Percentiles rank a stretch among this genome's conserved stretches.
Conservation (phyloP, 441 rosid genomes). For the Arabidopsis hybrid region DNA sequence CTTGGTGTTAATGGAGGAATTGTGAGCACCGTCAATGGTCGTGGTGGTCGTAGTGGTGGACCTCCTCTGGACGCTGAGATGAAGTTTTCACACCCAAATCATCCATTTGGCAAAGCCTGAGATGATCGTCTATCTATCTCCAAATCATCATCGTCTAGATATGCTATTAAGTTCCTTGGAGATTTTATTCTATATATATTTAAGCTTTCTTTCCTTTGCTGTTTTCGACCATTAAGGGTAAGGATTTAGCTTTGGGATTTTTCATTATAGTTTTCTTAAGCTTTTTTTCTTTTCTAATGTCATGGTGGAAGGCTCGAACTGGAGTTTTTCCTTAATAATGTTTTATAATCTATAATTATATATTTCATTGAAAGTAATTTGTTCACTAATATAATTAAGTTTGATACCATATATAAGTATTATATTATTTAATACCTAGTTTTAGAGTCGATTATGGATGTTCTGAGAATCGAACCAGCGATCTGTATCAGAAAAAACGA, state of each 20-base stretch:
- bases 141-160: not conserved
- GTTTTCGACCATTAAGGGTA: slow-evolving; percentile 4
- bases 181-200: not conserved
- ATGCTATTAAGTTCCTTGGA: slow-evolving; percentile 7
- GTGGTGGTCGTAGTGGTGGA: slow-evolving; percentile 38
- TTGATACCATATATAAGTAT: not conserved
- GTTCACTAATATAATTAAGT: not conserved
- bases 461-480: not conserved
- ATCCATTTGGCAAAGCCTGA: slow-evolving; percentile 43
- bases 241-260: slow-evolving; percentile 12
- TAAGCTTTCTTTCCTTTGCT: slow-evolving; percentile 28
- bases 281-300: not conserved
- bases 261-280: not conserved
- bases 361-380: not conserved
- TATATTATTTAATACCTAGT: not conserved
- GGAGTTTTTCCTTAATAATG: not conserved
- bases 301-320: slow-evolving; percentile 25
- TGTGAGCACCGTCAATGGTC: slow-evolving; percentile 34
- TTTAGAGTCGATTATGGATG: not conserved
- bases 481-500: not conserved
- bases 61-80: slow-evolving; percentile 43
- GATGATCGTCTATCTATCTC: slow-evolving; percentile 1
- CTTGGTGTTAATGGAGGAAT: slow-evolving; percentile 45
- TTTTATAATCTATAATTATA: too few relatives aligned
- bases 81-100: slow-evolving; percentile 38